These are phyloP conservation scores for Macrolepiota fuliginosa DNA, from an alignment of 768 basidiomycete genomes.

Conservation along the genomic window DNA sequence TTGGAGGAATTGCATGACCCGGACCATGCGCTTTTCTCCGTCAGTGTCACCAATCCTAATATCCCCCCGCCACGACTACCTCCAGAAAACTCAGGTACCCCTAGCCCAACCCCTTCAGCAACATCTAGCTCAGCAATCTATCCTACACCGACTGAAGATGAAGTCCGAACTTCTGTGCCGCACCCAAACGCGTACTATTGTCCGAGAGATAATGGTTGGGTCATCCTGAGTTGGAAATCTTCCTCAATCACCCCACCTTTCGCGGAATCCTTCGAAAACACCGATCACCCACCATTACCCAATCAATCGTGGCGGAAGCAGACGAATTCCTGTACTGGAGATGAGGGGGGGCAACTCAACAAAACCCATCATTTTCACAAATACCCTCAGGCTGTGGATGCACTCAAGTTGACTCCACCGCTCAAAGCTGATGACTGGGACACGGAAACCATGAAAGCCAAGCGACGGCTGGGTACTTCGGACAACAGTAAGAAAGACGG, in stretches of 20 bases:
- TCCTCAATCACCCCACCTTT: slow-evolving; percentile 62
- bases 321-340: slow-evolving; percentile 50
- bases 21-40: slow-evolving; percentile 68
- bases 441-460: slow-evolving; percentile 46
- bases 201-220: slow-evolving; percentile 80
- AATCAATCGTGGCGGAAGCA: slow-evolving; percentile 49
- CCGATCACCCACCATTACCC: slow-evolving; percentile 45
- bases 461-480: slow-evolving; percentile 39
- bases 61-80: slow-evolving; percentile 16
- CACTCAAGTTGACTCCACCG: slow-evolving; percentile 64
- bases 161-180: slow-evolving; percentile 67
- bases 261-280: slow-evolving; percentile 47
- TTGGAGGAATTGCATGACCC: slow-evolving; percentile 69
- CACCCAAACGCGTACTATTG: slow-evolving; percentile 86
- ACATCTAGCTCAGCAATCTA: slow-evolving; percentile 17
- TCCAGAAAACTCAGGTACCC: slow-evolving; percentile 11
- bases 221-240: slow-evolving; percentile 68
- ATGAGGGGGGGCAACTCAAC: slow-evolving; percentile 46
- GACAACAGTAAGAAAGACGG: slow-evolving; percentile 42
- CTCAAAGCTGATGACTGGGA: slow-evolving; percentile 62
- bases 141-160: slow-evolving; percentile 44
- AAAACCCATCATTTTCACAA: slow-evolving; percentile 81
- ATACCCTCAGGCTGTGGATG: slow-evolving; percentile 68
- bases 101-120: slow-evolving; percentile 22
- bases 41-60: slow-evolving; percentile 37